Percentiles rank a stretch among this genome's conserved stretches.
Conservation (phyloP, 345 rosid species). For the Lepidium aucheri region DNA sequence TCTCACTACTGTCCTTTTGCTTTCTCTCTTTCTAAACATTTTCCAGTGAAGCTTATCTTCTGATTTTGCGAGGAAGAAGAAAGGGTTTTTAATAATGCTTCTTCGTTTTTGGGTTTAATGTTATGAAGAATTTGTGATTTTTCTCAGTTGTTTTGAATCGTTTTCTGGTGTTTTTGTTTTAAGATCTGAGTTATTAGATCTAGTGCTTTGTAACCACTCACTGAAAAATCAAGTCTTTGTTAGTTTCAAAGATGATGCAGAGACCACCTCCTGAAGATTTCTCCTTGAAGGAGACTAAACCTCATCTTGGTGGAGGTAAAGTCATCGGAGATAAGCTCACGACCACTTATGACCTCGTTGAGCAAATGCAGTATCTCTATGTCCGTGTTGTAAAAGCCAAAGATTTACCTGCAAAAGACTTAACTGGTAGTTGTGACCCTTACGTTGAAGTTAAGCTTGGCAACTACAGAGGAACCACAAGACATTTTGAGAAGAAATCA, state of each 20-base stretch:
- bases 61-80: conserved; percentile 6
- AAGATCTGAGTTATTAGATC: conserved; percentile 16
- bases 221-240: not conserved
- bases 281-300: conserved; percentile 80
- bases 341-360: conserved; percentile 86
- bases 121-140: not conserved
- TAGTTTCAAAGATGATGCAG: conserved; percentile 56
- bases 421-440: conserved; percentile 83
- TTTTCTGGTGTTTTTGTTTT: not conserved
- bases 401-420: conserved; percentile 73
- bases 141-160: not conserved
- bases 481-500: conserved; percentile 83
- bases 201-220: conserved; percentile 1
- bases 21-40: not conserved
- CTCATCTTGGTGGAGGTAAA: conserved; percentile 68
- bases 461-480: conserved; percentile 73
- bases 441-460: conserved; percentile 86
- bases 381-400: conserved; percentile 86
- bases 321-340: conserved; percentile 66
- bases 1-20: not conserved
- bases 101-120: not conserved
- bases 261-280: conserved; percentile 67
- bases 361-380: conserved; percentile 95
- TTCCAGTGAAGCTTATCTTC: conserved; percentile 9
- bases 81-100: not conserved